Evolutionary conservation across 371 early-diverging fungal species (phyloP).

Genomic region (Mucor mucedo): DNA sequence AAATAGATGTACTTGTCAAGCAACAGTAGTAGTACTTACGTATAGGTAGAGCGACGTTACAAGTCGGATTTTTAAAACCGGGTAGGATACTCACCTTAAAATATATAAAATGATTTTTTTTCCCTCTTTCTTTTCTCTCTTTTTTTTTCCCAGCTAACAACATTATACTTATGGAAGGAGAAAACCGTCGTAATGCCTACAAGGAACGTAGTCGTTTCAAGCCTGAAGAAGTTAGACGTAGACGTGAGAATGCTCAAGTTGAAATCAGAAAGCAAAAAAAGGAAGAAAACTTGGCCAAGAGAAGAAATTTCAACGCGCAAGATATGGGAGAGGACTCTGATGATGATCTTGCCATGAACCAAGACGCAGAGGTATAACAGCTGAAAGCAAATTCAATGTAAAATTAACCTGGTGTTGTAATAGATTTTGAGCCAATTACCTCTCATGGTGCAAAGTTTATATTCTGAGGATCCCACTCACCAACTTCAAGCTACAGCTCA

Average conservation of each 20-base stretch:
- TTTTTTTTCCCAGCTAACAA: slow-evolving; percentile 1
- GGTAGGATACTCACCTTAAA: too few relatives aligned
- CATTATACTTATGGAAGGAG: slow-evolving; percentile 51
- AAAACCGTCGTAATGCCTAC: slow-evolving; percentile 74
- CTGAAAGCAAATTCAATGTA: background rate
- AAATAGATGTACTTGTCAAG: too few relatives aligned
- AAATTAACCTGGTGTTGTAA: background rate
- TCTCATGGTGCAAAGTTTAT: slow-evolving; percentile 75
- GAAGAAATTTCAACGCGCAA: slow-evolving; percentile 77
- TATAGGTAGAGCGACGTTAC: too few relatives aligned
- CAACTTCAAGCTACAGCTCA: slow-evolving; percentile 85
- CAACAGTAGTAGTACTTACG: too few relatives aligned
- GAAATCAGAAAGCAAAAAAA: slow-evolving; percentile 95
- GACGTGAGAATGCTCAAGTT: slow-evolving; percentile 91
- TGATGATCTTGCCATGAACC: slow-evolving; percentile 68
- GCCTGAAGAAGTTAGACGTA: slow-evolving; percentile 91
- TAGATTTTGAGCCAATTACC: slow-evolving; percentile 68
- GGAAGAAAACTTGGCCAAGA: slow-evolving; percentile 92
- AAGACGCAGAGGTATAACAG: slow-evolving; percentile 55
- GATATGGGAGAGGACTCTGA: slow-evolving; percentile 77
- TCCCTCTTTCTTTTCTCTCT: slow-evolving; percentile 8
- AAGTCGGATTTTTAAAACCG: too few relatives aligned
- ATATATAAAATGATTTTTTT: too few relatives aligned
- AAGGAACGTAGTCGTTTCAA: slow-evolving; percentile 89
- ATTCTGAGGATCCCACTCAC: slow-evolving; percentile 72